A percentile compares a stretch with the other conserved stretches of the same genome.
phyloP scores from a whole-genome alignment of 2,329 filamentous ascomycete genomes.

The Penicillium italicum region DNA sequence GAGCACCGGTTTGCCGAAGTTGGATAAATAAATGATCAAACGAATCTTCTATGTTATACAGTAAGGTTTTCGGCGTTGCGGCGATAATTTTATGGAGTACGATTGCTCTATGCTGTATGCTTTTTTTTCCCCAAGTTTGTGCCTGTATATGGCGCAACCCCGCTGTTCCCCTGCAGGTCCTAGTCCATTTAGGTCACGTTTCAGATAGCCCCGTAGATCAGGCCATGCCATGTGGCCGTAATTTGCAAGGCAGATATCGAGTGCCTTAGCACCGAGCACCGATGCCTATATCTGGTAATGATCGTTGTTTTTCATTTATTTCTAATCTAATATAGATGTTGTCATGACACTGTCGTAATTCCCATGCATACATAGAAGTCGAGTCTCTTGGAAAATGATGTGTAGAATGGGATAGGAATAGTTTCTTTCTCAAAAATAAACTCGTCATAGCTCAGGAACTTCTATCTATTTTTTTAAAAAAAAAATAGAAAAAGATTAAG shows the following conservation, averaged over 20 bases:
- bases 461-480: neutral
- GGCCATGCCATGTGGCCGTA: slow-evolving; percentile 12
- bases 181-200: neutral
- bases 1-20: neutral
- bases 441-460: neutral
- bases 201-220: slow-evolving; percentile 7
- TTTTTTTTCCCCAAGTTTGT: neutral
- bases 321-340: neutral
- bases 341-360: too few relatives aligned
- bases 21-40: too few relatives aligned
- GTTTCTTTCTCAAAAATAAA: neutral
- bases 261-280: neutral
- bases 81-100: neutral
- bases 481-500: too few relatives aligned
- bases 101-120: neutral
- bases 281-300: neutral
- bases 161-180: neutral
- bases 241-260: slow-evolving; percentile 7
- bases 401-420: neutral
- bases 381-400: neutral
- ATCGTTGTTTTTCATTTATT: neutral
- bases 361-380: neutral
- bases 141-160: neutral
- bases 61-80: neutral
- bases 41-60: too few relatives aligned